Evolutionary conservation across 2,329 filamentous ascomycete genomes (phyloP), one percentile per base, ranked within the genome.

Genomic region (Lasiodiplodia hormozganensis): DNA sequence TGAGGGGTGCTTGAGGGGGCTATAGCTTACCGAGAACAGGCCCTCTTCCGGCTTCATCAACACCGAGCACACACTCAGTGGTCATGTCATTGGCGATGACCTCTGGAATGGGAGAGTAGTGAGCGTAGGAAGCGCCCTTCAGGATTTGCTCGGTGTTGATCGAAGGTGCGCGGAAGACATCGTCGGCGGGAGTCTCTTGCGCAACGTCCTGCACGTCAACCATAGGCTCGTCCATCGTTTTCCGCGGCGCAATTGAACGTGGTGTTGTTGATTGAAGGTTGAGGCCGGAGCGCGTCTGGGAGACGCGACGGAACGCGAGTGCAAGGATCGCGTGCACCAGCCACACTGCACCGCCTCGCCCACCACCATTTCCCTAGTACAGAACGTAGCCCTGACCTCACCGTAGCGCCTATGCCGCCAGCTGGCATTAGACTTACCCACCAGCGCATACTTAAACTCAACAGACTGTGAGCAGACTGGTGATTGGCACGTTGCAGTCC

Each of bases 1-100:
- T 4, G 36, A 16, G 31, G 11, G 21, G 2, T 14, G 18, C 10
- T 7, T 14, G 14, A 3, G 64, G 11, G 12, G 36, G 23, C 1
- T 3, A 8, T 6, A 31, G 73, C 68, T 85, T 90, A 73, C 92
- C 95, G 14, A 98, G 87, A n/a, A 97, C 95, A 28, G 95, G 95
- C 1, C 95, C 95, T 75, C 95, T 89, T 56, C 95, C 95, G 73
- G 95, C 95, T 84, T 98, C 95, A 79, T 98, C 95, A 62, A 98
- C 91, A 70, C 95, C 95, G 25, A 98, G 86, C 23, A 92, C 90
- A 80, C 92, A 96, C 76, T 89, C 86, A 68, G 84, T 86, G 21
- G 76, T 75, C 78, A 82, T 80, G 71, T 84, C 79, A 8, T 79
- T 72, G 23, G 74, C 70, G 21, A 85, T 75, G 18, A 75, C 73